A percentile compares a stretch with the other conserved stretches of the same genome.
These are phyloP conservation scores for Fusarium hainanense DNA, from an alignment of 2,329 filamentous ascomycete species.

Conservation along the genomic window DNA sequence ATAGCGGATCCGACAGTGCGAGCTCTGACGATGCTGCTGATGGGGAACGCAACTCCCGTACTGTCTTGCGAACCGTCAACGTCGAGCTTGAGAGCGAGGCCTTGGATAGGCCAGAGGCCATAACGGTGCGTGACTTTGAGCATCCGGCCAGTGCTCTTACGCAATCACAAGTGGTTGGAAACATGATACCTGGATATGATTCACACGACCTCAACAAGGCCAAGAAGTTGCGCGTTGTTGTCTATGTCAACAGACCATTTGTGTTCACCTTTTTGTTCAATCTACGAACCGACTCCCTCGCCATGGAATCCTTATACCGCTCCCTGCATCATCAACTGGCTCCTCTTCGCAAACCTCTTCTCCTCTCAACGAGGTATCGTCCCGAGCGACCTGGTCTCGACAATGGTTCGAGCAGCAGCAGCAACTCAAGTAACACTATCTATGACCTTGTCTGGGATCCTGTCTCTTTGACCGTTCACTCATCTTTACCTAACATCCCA, in stretches of 20 bases:
- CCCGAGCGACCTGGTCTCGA: conserved; percentile 57
- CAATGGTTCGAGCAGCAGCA: conserved; percentile 40
- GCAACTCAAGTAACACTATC: conserved; percentile 53
- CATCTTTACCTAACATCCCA: conserved; percentile 75
- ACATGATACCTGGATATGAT: conserved; percentile 48
- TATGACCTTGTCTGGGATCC: conserved; percentile 74
- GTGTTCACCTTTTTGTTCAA: conserved; percentile 80
- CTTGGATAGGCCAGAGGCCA: conserved; percentile 55
- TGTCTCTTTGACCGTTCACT: conserved; percentile 65
- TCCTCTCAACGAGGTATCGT: conserved; percentile 67
- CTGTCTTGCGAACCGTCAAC: conserved; percentile 72
- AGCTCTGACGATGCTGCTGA: conserved; percentile 49
- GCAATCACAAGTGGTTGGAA: conserved; percentile 51
- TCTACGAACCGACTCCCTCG: conserved; percentile 66
- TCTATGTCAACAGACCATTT: conserved; percentile 80
- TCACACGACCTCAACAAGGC: conserved; percentile 65
- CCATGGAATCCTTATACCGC: conserved; percentile 66
- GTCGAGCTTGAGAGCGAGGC: conserved; percentile 67
- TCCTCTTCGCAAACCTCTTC: conserved; percentile 67
- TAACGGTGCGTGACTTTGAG: conserved; percentile 59
- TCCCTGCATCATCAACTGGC: conserved; percentile 70
- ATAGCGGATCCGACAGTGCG: conserved; percentile 47
- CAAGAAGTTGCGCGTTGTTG: conserved; percentile 72
- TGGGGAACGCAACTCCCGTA: conserved; percentile 62
- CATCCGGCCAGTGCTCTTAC: conserved; percentile 51